phyloP scores from a whole-genome alignment of 2,329 filamentous ascomycete genomes.

The Pseudogymnoascus sp. region DNA sequence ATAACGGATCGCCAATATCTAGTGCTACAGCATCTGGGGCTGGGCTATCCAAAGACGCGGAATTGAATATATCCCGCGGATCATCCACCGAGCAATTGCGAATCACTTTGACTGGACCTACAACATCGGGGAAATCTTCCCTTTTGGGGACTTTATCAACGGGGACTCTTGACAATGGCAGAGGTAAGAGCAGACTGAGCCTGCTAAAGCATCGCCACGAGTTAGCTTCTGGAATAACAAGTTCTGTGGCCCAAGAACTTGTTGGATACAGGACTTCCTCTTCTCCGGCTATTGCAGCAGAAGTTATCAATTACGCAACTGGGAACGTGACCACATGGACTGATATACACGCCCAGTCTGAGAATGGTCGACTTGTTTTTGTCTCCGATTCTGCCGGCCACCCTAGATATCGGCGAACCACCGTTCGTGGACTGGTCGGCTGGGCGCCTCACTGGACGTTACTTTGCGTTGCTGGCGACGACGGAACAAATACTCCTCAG shows the following conservation, averaged over 20 bases:
- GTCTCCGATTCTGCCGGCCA: constrained; percentile 90
- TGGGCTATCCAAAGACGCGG: not conserved
- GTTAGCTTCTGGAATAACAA: constrained; percentile 84
- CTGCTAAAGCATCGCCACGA: constrained; percentile 91
- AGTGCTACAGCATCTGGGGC: not conserved
- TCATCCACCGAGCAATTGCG: constrained; percentile 69
- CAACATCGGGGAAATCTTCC: constrained; percentile 87
- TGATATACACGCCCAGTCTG: constrained; percentile 78
- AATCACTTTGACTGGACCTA: constrained; percentile 81
- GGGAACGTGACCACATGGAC: constrained; percentile 88
- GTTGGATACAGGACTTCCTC: constrained; percentile 65
- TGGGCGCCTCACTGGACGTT: constrained; percentile 95
- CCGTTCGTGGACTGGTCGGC: constrained; percentile 80
- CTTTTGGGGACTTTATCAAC: constrained; percentile 83
- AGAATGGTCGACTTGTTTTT: constrained; percentile 72
- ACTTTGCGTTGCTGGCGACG: constrained; percentile 79
- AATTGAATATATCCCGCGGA: not conserved
- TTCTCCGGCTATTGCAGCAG: constrained; percentile 23
- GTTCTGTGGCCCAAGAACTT: constrained; percentile 88
- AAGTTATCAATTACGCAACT: constrained; percentile 76
- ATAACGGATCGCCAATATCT: not conserved
- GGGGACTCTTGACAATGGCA: constrained; percentile 81
- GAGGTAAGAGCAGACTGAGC: constrained; percentile 82
- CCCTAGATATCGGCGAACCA: constrained; percentile 81
- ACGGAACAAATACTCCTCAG: constrained; percentile 43